Evolutionary conservation across 1,284 basidiomycete species (phyloP).

Genomic region (Cryptococcus floricola): DNA sequence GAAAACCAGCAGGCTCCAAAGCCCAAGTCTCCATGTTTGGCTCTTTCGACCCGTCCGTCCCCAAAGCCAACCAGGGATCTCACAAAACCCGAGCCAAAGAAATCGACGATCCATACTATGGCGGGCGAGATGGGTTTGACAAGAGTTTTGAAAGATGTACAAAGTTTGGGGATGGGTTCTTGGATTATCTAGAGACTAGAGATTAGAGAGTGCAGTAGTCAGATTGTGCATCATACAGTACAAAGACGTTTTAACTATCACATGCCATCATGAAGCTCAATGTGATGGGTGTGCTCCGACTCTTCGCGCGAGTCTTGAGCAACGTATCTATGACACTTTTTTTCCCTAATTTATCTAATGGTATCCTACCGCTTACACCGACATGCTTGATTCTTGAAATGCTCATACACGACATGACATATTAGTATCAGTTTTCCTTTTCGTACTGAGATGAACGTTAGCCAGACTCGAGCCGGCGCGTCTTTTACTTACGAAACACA

Average conservation of each 20-base stretch:
- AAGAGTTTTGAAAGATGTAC: slow-evolving; percentile 49
- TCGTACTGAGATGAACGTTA: background rate
- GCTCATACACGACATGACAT: background rate
- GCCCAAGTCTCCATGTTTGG: slow-evolving; percentile 40
- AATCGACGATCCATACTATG: slow-evolving; percentile 50
- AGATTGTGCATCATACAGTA: background rate
- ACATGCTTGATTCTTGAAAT: too few species aligned
- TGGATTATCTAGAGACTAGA: slow-evolving; percentile 39
- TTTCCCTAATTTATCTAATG: too few species aligned
- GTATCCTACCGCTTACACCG: too few species aligned
- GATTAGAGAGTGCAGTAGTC: background rate
- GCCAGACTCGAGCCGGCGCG: background rate
- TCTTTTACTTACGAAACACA: slow-evolving; percentile 51
- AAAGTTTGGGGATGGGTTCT: slow-evolving; percentile 42
- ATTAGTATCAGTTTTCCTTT: background rate
- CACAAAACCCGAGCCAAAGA: slow-evolving; percentile 19
- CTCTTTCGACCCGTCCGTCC: slow-evolving; percentile 32
- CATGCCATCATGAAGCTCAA: too few species aligned
- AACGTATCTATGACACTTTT: too few species aligned
- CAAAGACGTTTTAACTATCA: too few species aligned
- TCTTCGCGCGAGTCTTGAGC: too few species aligned
- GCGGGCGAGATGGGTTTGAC: slow-evolving; percentile 49
- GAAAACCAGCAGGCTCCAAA: slow-evolving; percentile 28
- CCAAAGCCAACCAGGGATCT: slow-evolving; percentile 9
- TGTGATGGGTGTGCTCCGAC: too few species aligned